Percentiles rank a stretch among this genome's conserved stretches.
phyloP scores from a whole-genome alignment of 768 basidiomycete genomes.

The Lanmaoa rubissima region DNA sequence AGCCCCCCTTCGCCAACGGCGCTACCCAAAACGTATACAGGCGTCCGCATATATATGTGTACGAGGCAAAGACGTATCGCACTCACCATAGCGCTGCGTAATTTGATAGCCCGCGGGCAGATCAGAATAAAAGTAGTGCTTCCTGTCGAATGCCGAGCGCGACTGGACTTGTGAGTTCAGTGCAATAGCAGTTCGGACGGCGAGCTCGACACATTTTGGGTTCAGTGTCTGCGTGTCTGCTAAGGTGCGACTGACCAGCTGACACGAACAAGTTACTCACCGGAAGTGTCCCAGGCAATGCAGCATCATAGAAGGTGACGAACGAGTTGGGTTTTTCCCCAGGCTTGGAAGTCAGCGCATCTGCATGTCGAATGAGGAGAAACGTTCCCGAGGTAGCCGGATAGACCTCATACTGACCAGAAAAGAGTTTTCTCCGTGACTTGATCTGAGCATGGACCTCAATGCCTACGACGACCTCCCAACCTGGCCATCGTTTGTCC shows the following conservation, averaged over 20 bases:
- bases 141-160: slow-evolving; percentile 87
- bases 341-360: slow-evolving; percentile 39
- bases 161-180: slow-evolving; percentile 62
- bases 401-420: slow-evolving; percentile 41
- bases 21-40: slow-evolving; percentile 41
- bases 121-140: slow-evolving; percentile 98
- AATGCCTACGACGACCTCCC: slow-evolving; percentile 89
- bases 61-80: not conserved
- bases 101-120: slow-evolving; percentile 95
- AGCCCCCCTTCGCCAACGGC: slow-evolving; percentile 73
- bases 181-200: slow-evolving; percentile 78
- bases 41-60: not conserved
- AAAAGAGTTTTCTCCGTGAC: slow-evolving; percentile 86
- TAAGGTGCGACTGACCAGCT: not conserved
- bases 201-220: slow-evolving; percentile 71
- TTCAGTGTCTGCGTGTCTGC: slow-evolving; percentile 41
- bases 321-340: slow-evolving; percentile 66
- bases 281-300: slow-evolving; percentile 91
- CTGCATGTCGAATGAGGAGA: slow-evolving; percentile 25
- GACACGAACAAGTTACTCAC: slow-evolving; percentile 42
- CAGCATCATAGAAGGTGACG: slow-evolving; percentile 80
- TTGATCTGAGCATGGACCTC: slow-evolving; percentile 96
- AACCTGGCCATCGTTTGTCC: slow-evolving; percentile 69
- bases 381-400: too few species aligned
- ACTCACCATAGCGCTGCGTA: slow-evolving; percentile 86